Evolutionary conservation across 1,139 yeast species (phyloP), one percentile per base, ranked within the genome.

Genomic region (Kodamaea plutei): DNA sequence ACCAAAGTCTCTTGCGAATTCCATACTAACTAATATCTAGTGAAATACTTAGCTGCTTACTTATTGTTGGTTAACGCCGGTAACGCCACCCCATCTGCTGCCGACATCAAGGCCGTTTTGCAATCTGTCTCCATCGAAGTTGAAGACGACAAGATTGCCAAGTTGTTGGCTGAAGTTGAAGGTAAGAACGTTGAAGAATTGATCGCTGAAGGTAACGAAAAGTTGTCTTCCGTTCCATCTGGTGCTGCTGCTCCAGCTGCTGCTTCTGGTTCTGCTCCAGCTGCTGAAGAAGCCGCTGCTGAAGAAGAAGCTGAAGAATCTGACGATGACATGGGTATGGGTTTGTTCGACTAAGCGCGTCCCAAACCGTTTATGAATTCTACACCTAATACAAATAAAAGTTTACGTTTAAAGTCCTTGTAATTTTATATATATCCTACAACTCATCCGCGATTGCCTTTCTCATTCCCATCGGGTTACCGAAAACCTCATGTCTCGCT

Each of bases 171-270:
- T 52, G 94, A 93, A 65, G 80, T 91, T 58, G 89, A 85, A 70
- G 98, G 97, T 71, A 91, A 91, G 84, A 69, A 76, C 62, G 77
- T 84, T 62, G 80, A 76, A 52, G 96, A 88, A 72, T 82, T 91
- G 73, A 82, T 91, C 55, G 91, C 96, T 60, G 94, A 80, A 72
- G 98, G 98, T 77, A 73, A 84, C 68, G 72, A 79, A 69, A 91
- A 91, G 79, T 84, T 91, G 64, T 89, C 97, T 53, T 76, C 96
- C 48, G 95, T 89, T 51, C 97, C 98, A 72, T 62, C 96, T 64
- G 98, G 95, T 69, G 96, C 91, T 73, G 89, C 95, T 61, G 89
- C 89, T 62, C 76, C 85, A 54, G 74, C 84, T 58, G 73, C 76
- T 54, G 74, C 73, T 59, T 78, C 76, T 60, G 80, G 81, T 56